Evolutionary conservation across 352 stramenopile species (phyloP).

Genomic region (Phytophthora nicotianae): DNA sequence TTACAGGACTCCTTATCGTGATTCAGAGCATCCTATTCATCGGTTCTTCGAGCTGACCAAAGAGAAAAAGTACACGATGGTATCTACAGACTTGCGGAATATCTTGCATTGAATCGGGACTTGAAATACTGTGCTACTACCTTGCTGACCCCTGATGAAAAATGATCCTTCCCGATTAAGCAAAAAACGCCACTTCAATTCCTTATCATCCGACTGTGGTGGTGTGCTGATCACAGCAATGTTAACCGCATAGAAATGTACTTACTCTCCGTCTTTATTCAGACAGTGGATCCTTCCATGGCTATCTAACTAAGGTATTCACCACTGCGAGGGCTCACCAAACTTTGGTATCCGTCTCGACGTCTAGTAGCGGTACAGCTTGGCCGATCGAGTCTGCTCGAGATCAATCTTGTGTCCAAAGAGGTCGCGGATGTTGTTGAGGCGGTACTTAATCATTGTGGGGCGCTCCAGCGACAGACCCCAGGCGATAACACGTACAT

Average conservation of each 20-base stretch:
- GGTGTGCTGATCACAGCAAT: neutral
- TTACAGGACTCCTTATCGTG: too few species aligned
- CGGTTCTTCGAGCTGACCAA: too few species aligned
- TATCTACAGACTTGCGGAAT: too few species aligned
- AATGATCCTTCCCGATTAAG: neutral
- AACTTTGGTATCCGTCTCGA: conserved; percentile 12
- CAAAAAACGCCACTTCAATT: too few species aligned
- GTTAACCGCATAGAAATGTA: neutral
- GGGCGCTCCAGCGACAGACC: conserved; percentile 98
- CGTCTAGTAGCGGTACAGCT: conserved; percentile 85
- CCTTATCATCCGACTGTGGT: too few species aligned
- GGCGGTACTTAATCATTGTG: conserved; percentile 99
- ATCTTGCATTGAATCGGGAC: neutral
- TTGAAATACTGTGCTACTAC: too few species aligned
- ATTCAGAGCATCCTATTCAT: too few species aligned
- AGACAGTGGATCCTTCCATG: conserved; percentile 19
- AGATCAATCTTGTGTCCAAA: conserved; percentile 99
- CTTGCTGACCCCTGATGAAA: neutral
- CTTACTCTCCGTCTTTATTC: conserved; percentile 27
- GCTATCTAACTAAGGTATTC: conserved; percentile 25
- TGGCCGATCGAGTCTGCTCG: conserved; percentile 93
- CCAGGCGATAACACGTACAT: conserved; percentile 99
- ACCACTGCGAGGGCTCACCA: conserved; percentile 1
- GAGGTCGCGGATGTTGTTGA: conserved; percentile 99
- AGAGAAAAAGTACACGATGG: too few species aligned